A percentile compares a stretch with the other conserved stretches of the same genome.
phyloP scores from a whole-genome alignment of 2,329 filamentous ascomycete species.

The Sporothrix humicola region DNA sequence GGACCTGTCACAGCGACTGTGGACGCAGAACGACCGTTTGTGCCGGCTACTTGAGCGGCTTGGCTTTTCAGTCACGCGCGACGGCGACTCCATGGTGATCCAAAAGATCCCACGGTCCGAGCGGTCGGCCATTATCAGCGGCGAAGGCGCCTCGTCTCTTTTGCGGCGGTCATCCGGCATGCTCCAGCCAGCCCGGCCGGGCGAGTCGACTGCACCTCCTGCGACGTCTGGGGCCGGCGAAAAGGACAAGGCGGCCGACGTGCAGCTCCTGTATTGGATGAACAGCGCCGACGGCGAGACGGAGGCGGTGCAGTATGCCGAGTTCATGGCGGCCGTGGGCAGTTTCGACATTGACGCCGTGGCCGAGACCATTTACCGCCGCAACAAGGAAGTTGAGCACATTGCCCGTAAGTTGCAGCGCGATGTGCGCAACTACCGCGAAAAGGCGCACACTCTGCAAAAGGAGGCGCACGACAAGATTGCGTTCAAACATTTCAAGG shows the following conservation, averaged over 20 bases:
- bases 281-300: conserved; percentile 67
- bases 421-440: conserved; percentile 83
- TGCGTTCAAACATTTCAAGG: conserved; percentile 93
- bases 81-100: conserved; percentile 74
- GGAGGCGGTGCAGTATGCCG: conserved; percentile 75
- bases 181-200: neutral
- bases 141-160: conserved; percentile 42
- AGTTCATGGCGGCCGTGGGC: conserved; percentile 74
- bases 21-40: conserved; percentile 83
- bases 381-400: conserved; percentile 91
- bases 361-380: conserved; percentile 82
- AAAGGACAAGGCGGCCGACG: conserved; percentile 69
- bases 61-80: conserved; percentile 79
- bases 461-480: conserved; percentile 95
- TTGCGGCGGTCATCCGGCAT: conserved; percentile 16
- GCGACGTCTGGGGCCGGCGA: conserved; percentile 46
- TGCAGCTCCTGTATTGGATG: conserved; percentile 83
- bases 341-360: conserved; percentile 85
- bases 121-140: conserved; percentile 61
- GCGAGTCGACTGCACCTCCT: neutral
- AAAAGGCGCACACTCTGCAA: conserved; percentile 80
- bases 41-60: conserved; percentile 82
- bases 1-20: conserved; percentile 83
- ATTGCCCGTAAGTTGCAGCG: conserved; percentile 92
- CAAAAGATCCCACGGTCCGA: conserved; percentile 71